Evolutionary conservation across 2,329 filamentous ascomycete genomes (phyloP).

Genomic region (Harringtonia lauricola): DNA sequence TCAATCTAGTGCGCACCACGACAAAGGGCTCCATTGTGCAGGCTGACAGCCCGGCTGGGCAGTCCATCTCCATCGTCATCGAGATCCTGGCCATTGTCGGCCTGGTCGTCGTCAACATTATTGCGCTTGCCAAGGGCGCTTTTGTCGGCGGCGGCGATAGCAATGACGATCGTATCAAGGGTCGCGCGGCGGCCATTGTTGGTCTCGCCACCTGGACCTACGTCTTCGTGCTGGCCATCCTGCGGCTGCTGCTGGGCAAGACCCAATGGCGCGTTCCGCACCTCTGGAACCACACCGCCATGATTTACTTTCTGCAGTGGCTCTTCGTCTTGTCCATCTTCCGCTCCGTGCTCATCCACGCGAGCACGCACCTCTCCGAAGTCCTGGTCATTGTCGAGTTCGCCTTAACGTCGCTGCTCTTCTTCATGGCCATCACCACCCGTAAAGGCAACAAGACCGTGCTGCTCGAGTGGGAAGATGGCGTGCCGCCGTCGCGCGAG

Average conservation of each 20-base stretch:
- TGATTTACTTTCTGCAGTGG: conserved; percentile 77
- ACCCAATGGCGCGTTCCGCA: conserved; percentile 56
- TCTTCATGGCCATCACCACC: conserved; percentile 66
- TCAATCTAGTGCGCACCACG: conserved; percentile 47
- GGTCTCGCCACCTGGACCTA: conserved; percentile 73
- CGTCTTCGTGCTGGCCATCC: conserved; percentile 58
- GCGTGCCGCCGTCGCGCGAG: conserved; percentile 77
- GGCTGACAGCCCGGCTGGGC: conserved; percentile 64
- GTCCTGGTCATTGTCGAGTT: conserved; percentile 65
- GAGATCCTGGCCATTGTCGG: conserved; percentile 68
- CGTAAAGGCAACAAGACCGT: conserved; percentile 89
- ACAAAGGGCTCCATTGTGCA: conserved; percentile 57
- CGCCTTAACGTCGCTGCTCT: conserved; percentile 59
- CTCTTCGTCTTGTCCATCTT: conserved; percentile 65
- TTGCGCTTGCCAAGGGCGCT: conserved; percentile 48
- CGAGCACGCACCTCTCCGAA: conserved; percentile 50
- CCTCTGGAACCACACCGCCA: conserved; percentile 87
- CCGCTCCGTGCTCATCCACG: conserved; percentile 75
- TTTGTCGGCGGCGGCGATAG: conserved; percentile 37
- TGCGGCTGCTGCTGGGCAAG: conserved; percentile 59
- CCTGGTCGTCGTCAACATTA: conserved; percentile 57
- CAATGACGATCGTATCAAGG: conserved; percentile 33
- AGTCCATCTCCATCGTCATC: conserved; percentile 56
- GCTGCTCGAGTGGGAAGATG: conserved; percentile 77
- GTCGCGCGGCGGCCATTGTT: conserved; percentile 46